These are phyloP conservation scores for Penicillium sp. DNA, from an alignment of 2,329 filamentous ascomycete species.

Conservation along the genomic window DNA sequence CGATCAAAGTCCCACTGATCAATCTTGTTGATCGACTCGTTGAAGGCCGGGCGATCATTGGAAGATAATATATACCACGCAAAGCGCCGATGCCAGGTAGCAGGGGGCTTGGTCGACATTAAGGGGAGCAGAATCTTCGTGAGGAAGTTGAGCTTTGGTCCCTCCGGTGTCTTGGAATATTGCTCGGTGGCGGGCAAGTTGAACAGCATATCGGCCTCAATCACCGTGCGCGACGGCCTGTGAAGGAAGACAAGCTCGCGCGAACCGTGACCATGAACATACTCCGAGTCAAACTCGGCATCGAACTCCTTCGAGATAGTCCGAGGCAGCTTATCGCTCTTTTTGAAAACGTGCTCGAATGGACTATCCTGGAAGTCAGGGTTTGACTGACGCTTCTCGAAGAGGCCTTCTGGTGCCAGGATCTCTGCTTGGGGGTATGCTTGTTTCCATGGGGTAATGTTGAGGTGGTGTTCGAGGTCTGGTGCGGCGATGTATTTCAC, in stretches of 20 bases:
- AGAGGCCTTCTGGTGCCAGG: conserved; percentile 78
- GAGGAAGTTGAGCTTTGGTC: conserved; percentile 58
- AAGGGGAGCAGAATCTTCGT: conserved; percentile 60
- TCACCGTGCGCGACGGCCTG: conserved; percentile 74
- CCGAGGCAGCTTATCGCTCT: conserved; percentile 52
- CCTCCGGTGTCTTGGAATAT: conserved; percentile 62
- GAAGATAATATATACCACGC: conserved; percentile 72
- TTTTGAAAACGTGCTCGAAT: conserved; percentile 69
- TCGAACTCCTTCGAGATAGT: conserved; percentile 77
- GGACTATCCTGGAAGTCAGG: conserved; percentile 57
- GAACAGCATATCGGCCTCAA: conserved; percentile 89
- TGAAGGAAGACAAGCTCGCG: conserved; percentile 87
- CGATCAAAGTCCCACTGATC: conserved; percentile 80
- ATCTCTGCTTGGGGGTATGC: conserved; percentile 78
- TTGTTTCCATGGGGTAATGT: conserved; percentile 79
- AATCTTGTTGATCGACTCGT: conserved; percentile 68
- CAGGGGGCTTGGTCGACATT: conserved; percentile 58
- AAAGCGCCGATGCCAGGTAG: conserved; percentile 77
- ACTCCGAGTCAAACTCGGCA: conserved; percentile 81
- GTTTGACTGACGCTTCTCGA: conserved; percentile 72
- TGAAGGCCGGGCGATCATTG: conserved; percentile 67
- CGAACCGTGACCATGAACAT: conserved; percentile 76
- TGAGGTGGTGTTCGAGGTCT: conserved; percentile 94
- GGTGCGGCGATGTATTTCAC: conserved; percentile 84
- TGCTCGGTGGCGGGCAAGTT: conserved; percentile 88